Evolutionary conservation across 2,329 filamentous ascomycete species (phyloP), one percentile per base, ranked within the genome.

Genomic region (Davidsoniella neocaledoniae): DNA sequence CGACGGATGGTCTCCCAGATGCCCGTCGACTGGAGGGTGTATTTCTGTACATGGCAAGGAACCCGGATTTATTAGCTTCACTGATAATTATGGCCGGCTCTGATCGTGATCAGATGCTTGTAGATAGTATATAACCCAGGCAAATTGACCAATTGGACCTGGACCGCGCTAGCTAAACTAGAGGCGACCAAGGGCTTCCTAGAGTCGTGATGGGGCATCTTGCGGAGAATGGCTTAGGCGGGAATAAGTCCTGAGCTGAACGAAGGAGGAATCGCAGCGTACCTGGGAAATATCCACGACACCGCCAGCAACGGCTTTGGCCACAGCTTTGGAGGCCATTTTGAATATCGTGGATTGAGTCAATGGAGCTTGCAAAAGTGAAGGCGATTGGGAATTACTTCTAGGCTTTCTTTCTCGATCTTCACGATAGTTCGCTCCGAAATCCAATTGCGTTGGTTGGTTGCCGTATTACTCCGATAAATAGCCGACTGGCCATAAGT

Each of bases 21-120:
- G 39, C 91, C 91, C 38, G 74, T 77, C 47, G 90, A 91, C 63
- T 94, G 85, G 56, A 96, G 72, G 36, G 88, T 94, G 70, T 98
- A 90, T 84, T 96, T 96, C 90, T 98, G 60, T 29, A 38, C 5
- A 4, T 50, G 4, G 41, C 45, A 46, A 49, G 23, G 3, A 7
- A n/a, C 6, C 7, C 3, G 10, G 19, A 16, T 38, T 19, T 36
- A 47, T 17, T 12, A n/a, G 37, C 23, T 19, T n/a, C 4, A 37
- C 9, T 51, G 5, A 41, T 43, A 49, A 56, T 60, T 58, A 5
- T 23, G 21, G 58, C 52, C 54, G 54, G 55, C 55, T 54, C 40
- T 50, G 23, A 49, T 39, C 43, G 46, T 47, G 46, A 49, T 44
- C 44, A 48, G 6, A 9, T 19, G 16, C 39, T n/a, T 16, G 9